Base-by-base conservation (phyloP, 805 yeast genomes). In the Wickerhamiella bombiphila region DNA sequence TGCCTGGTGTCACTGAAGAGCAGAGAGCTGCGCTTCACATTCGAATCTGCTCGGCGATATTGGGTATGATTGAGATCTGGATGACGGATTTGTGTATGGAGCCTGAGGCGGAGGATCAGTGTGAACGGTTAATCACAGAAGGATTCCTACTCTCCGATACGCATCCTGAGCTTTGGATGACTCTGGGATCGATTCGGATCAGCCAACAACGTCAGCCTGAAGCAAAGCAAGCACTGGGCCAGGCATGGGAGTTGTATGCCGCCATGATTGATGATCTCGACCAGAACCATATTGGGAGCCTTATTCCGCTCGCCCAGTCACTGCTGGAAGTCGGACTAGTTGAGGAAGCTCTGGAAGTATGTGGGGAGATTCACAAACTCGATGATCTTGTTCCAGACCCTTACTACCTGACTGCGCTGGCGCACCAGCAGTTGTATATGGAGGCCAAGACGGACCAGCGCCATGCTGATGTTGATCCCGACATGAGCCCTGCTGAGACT, bases 41-140 rank as follows among this genome's bases (percentile, higher is more conserved):
- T 6, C 80, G 79, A 53, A 54, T 82, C 34, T 73, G 78, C 45
- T 80, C 76, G 52, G 94, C 88, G 0, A 62, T 82, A 20, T 75
- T 88, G 47, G 76, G 94, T 5, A 69, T 78, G 62, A 80, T 91
- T 51, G 98, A 88, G 45, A 52, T 53, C 35, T 86, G 94, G 94
- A 82, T 85, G 96, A 88, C 97, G 1, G 96, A 88, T 62, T 63
- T 86, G 45, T 86, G 97, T 63, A 83, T 86, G 94, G 93, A 82
- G 51, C 74, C 74, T 2, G 75, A 77, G 47, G 97, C 97, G 2
- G 97, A 91, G 58, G 17, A 56, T 6, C 68, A 73, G 55, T 91
- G 97, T 60, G 80, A 85, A 49, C 65, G 65, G 39, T 64, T 81
- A 46, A 76, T 86, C 38, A 58, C 69, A 8, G 70, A 69, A 47